Percentiles rank a stretch among this genome's conserved stretches.
phyloP scores from a whole-genome alignment of 495 filamentous ascomycete species.

The Apiosordaria backusii region DNA sequence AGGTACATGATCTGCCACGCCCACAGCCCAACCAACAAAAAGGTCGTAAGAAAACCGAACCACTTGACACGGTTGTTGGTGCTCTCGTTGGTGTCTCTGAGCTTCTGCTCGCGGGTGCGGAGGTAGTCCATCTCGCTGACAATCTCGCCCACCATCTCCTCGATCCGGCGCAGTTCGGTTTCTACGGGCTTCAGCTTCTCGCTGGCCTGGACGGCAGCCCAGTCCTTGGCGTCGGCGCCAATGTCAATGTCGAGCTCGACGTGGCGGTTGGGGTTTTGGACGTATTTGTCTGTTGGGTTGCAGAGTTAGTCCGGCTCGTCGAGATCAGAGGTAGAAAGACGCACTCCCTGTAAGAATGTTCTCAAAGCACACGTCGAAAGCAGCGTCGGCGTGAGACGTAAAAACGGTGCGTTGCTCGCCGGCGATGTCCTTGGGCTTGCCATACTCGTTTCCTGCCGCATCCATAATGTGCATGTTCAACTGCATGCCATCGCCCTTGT shows the following conservation, averaged over 20 bases:
- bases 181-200: slow-evolving; percentile 98
- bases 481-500: slow-evolving; percentile 85
- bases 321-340: slow-evolving; percentile 22
- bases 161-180: slow-evolving; percentile 89
- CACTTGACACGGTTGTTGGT: slow-evolving; percentile 98
- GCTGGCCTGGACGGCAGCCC: slow-evolving; percentile 90
- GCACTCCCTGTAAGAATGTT: slow-evolving; percentile 72
- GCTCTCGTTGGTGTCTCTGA: slow-evolving; percentile 98
- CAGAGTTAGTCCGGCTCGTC: slow-evolving; percentile 16
- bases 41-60: slow-evolving; percentile 95
- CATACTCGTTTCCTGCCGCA: slow-evolving; percentile 92
- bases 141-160: slow-evolving; percentile 78
- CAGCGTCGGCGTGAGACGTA: slow-evolving; percentile 88
- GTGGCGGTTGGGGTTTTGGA: slow-evolving; percentile 63
- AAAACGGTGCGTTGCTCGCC: slow-evolving; percentile 93
- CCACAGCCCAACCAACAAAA: slow-evolving; percentile 83
- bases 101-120: slow-evolving; percentile 82
- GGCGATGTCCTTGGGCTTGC: slow-evolving; percentile 80
- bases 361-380: slow-evolving; percentile 97
- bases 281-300: slow-evolving; percentile 33
- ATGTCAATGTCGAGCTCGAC: slow-evolving; percentile 98
- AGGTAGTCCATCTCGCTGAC: slow-evolving; percentile 92
- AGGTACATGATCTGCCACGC: slow-evolving; percentile 98
- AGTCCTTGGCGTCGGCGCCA: slow-evolving; percentile 96
- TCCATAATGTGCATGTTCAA: slow-evolving; percentile 99